Conservation (phyloP, 768 basidiomycete genomes). For the Lentinula boryana region DNA sequence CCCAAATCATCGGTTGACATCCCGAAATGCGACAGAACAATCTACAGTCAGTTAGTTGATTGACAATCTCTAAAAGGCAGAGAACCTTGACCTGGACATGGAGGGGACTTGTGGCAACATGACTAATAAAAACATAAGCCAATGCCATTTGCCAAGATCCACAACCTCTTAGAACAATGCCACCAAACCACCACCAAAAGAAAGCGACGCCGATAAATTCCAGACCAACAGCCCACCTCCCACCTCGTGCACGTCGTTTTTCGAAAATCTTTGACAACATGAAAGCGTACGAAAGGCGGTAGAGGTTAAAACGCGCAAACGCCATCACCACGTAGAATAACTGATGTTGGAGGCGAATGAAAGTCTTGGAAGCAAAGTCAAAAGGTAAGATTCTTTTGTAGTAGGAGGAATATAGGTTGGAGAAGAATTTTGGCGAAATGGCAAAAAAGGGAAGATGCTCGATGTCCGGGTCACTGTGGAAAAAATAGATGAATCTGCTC, state of each 20-base stretch:
- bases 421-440: constrained; percentile 82
- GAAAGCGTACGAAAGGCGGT: constrained; percentile 78
- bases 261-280: constrained; percentile 63
- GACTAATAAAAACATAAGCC: constrained; percentile 77
- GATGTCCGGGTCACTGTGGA: constrained; percentile 71
- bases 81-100: constrained; percentile 73
- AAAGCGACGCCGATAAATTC: constrained; percentile 73
- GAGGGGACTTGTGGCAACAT: constrained; percentile 81
- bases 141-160: constrained; percentile 67
- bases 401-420: constrained; percentile 87
- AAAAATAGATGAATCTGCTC: neutral
- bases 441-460: constrained; percentile 93
- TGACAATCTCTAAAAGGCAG: neutral
- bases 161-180: constrained; percentile 56
- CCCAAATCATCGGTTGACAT: constrained; percentile 92
- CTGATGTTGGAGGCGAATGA: constrained; percentile 81
- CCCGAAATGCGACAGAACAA: constrained; percentile 96
- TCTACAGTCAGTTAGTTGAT: constrained; percentile 33
- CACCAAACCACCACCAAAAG: constrained; percentile 87
- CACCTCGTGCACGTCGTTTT: constrained; percentile 57
- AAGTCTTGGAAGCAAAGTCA: constrained; percentile 56
- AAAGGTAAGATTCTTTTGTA: constrained; percentile 85
- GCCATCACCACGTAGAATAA: constrained; percentile 89
- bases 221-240: constrained; percentile 70
- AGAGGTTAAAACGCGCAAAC: constrained; percentile 93